These are phyloP conservation scores for Claviceps capensis DNA, from an alignment of 2,329 filamentous ascomycete genomes.

Conservation along the genomic window DNA sequence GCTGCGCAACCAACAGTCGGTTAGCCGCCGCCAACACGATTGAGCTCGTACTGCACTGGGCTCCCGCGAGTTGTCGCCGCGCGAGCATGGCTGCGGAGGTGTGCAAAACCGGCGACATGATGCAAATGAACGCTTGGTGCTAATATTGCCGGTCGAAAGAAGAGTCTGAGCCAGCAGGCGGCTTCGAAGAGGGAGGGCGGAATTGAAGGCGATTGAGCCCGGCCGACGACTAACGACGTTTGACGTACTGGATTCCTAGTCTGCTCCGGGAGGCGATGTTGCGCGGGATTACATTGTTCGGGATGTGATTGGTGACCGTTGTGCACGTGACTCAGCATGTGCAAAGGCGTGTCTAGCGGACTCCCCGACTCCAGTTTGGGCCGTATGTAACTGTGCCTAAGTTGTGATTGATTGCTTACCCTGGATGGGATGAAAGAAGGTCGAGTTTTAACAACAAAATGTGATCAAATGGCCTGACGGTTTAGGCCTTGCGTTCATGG, in stretches of 20 bases:
- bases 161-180: not conserved
- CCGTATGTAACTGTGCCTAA: too few relatives aligned
- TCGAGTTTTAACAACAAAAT: too few relatives aligned
- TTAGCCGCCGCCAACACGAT: slow-evolving; percentile 11
- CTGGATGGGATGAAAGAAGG: too few relatives aligned
- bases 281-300: slow-evolving; percentile 27
- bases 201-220: slow-evolving; percentile 13
- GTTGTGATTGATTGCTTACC: too few relatives aligned
- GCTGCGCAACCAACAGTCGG: slow-evolving; percentile 6
- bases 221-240: slow-evolving; percentile 1
- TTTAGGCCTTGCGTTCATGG: too few relatives aligned
- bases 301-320: slow-evolving; percentile 20
- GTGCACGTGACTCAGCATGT: not conserved
- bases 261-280: slow-evolving; percentile 7
- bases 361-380: too few relatives aligned
- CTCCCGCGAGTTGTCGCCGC: slow-evolving; percentile 21
- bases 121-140: not conserved
- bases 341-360: too few relatives aligned
- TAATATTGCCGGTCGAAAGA: not conserved
- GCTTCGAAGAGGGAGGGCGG: slow-evolving; percentile 4
- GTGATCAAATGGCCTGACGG: too few relatives aligned
- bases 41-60: slow-evolving; percentile 10
- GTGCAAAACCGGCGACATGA: slow-evolving; percentile 21
- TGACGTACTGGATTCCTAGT: slow-evolving; percentile 2
- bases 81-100: slow-evolving; percentile 20